phyloP scores from a whole-genome alignment of 768 basidiomycete genomes.

The Filobasidium wieringae region DNA sequence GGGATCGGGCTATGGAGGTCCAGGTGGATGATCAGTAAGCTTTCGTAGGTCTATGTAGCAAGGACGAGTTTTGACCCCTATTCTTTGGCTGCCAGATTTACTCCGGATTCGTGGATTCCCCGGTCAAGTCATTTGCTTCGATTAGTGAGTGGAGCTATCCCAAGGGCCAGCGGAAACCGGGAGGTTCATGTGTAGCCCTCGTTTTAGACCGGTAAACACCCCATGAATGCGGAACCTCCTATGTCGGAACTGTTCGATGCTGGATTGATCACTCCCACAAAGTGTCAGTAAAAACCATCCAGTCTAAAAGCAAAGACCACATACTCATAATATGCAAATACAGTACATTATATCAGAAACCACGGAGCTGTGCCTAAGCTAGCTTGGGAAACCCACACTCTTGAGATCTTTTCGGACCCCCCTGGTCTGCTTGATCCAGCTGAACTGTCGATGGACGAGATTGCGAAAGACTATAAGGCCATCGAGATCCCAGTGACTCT shows the following conservation, averaged over 20 bases:
- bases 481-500: conserved; percentile 10
- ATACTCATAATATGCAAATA: no score
- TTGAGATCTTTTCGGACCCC: conserved; percentile 9
- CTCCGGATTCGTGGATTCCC: conserved; percentile 11
- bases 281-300: no score
- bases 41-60: no score
- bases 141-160: no score
- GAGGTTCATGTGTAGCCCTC: no score
- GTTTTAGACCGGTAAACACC: conserved; percentile 16
- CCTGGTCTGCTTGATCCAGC: background rate
- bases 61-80: no score
- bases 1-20: conserved; percentile 8
- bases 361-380: conserved; percentile 10
- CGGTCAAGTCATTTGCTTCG: conserved; percentile 7
- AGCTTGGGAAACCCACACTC: conserved; percentile 6
- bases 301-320: no score
- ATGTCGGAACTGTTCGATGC: conserved; percentile 10
- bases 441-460: conserved; percentile 6
- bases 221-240: conserved; percentile 10
- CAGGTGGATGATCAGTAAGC: conserved; percentile 16
- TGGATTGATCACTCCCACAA: conserved; percentile 11
- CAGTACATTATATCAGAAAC: conserved; percentile 13
- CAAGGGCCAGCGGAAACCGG: no score
- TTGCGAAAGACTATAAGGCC: background rate
- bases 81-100: no score